A percentile compares a stretch with the other conserved stretches of the same genome.
Conservation (phyloP, 2,329 filamentous ascomycete genomes). For the Exophiala spinifera region DNA sequence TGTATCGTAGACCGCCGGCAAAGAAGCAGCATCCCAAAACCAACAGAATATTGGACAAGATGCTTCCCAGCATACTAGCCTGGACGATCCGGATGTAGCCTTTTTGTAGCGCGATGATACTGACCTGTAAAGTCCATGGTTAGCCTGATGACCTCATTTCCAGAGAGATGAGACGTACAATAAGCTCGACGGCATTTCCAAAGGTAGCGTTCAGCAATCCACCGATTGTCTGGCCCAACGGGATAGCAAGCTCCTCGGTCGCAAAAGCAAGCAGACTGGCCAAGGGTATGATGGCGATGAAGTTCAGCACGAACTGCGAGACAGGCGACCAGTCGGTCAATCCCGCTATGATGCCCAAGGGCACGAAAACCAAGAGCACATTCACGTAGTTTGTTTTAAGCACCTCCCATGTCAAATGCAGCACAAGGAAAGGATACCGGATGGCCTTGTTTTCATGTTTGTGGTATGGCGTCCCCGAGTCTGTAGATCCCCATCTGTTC, state of each 20-base stretch:
- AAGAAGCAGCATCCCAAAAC: slow-evolving; percentile 80
- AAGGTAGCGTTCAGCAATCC: slow-evolving; percentile 65
- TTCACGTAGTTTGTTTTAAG: slow-evolving; percentile 56
- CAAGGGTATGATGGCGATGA: slow-evolving; percentile 62
- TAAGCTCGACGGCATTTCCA: slow-evolving; percentile 64
- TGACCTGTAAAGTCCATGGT: slow-evolving; percentile 61
- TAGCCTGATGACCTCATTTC: slow-evolving; percentile 72
- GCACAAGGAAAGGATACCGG: slow-evolving; percentile 39
- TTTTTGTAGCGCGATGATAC: slow-evolving; percentile 81
- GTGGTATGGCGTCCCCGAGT: slow-evolving; percentile 33
- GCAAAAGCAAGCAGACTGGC: slow-evolving; percentile 62
- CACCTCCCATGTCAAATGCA: slow-evolving; percentile 43
- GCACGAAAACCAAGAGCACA: slow-evolving; percentile 62
- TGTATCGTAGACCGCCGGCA: slow-evolving; percentile 66
- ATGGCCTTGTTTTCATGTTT: slow-evolving; percentile 39
- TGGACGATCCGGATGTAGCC: slow-evolving; percentile 95
- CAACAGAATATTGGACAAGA: slow-evolving; percentile 88
- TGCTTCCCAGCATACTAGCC: slow-evolving; percentile 93
- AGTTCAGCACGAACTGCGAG: slow-evolving; percentile 61
- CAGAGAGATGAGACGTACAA: slow-evolving; percentile 47
- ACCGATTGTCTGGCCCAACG: slow-evolving; percentile 60
- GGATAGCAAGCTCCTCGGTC: slow-evolving; percentile 60
- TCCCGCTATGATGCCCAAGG: slow-evolving; percentile 61
- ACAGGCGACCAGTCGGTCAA: slow-evolving; percentile 56
- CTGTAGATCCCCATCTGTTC: slow-evolving; percentile 19